Base-by-base conservation (phyloP, 2,329 filamentous ascomycete genomes). In the Rutstroemia sp. region DNA sequence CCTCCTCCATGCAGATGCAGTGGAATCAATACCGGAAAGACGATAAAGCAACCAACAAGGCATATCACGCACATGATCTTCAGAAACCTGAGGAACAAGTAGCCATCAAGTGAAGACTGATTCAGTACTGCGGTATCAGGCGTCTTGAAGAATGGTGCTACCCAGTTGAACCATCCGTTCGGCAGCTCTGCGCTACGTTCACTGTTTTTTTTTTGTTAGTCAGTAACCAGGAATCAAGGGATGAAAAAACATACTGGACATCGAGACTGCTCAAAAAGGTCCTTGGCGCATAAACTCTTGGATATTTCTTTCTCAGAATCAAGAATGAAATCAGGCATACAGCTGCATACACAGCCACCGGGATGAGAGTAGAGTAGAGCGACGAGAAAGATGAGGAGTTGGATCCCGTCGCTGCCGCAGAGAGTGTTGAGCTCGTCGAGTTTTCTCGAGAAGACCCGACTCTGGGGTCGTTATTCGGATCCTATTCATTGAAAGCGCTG, bases 51-150 rank as follows among this genome's bases (percentile, higher is more conserved):
- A 52, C 85, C 85, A 9, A 86, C 78, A 39, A 85, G 71, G 65
- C 81, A 84, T 61, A 83, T 81, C 49, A 82, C 73, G 44, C 81
- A 77, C 19, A 79, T 69, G 27, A 85, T 76, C 67, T 85, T 85
- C 54, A 88, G 71, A 62, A 85, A 85, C 23, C 85, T 81, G 19
- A 88, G 74, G 63, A 86, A 79, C 10, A 88, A 74, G 66, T 83
- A 88, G 10, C 79, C 81, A 68, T 88, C 85, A 57, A 88, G 75
- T 1, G 82, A 84, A 64, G 83, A 79, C 65, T 87, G 82, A 59
- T 85, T 82, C 41, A 88, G 74, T 18, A 85, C 78, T 16, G 60
- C 60, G 0, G 62, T 61, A 55, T 70, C 66, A 23, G 70, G 68
- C 6, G 67, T 65, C 6, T 65, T 63, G 57, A 65, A 69, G 49